phyloP scores from a whole-genome alignment of 192 early-diverging fungal species.

The Linnemannia exigua region DNA sequence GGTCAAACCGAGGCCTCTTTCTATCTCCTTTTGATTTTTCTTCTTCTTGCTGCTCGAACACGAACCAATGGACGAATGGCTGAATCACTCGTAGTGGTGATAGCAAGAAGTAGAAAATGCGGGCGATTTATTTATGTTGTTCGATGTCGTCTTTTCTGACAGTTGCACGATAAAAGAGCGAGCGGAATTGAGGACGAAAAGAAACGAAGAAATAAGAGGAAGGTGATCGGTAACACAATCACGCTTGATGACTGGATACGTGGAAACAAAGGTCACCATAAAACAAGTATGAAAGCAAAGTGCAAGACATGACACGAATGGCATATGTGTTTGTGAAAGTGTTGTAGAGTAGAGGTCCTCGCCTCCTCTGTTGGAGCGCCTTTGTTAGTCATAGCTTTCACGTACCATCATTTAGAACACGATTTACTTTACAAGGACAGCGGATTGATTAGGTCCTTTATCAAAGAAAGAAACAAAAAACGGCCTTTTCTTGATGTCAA shows the following conservation, averaged over 20 bases:
- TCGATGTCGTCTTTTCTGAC: background rate
- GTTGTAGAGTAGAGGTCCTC: background rate
- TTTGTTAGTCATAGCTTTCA: background rate
- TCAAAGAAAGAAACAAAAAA: background rate
- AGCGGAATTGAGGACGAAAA: background rate
- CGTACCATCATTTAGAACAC: background rate
- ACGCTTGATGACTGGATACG: background rate
- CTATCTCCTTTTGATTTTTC: background rate
- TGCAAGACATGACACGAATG: background rate
- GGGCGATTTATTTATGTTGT: background rate
- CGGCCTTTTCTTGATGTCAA: background rate
- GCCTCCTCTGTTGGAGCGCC: background rate
- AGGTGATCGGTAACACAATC: background rate
- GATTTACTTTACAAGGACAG: background rate
- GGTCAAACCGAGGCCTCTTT: background rate
- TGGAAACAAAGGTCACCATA: background rate
- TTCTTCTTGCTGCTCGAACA: background rate
- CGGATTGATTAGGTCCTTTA: background rate
- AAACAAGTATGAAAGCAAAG: no score
- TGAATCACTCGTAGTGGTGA: background rate
- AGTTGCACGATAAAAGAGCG: background rate
- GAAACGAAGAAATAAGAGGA: background rate
- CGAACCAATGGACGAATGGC: background rate
- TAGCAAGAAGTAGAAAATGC: background rate
- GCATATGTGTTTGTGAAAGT: background rate